These are phyloP conservation scores for Aspergillus nidulans DNA, from an alignment of 495 filamentous ascomycete species.

Conservation along the genomic window DNA sequence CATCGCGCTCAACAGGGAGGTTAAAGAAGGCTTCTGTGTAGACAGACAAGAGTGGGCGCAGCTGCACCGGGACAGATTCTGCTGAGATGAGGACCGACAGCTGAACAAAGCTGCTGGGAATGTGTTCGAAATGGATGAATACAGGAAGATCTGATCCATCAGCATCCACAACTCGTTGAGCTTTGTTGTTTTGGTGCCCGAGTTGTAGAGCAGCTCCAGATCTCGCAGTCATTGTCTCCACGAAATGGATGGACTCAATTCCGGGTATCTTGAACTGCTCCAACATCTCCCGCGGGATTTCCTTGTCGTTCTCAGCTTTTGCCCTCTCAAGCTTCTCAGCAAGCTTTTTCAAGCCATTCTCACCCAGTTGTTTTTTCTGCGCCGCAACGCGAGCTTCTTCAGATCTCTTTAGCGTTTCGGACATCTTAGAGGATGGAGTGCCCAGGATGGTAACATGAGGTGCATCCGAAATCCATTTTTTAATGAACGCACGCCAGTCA, in stretches of 20 bases:
- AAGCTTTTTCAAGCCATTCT: conserved; percentile 64
- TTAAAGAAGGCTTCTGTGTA: conserved; percentile 93
- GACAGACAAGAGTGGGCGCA: conserved; percentile 76
- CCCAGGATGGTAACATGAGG: conserved; percentile 83
- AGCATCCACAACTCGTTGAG: conserved; percentile 74
- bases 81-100: conserved; percentile 75
- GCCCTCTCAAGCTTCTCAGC: conserved; percentile 72
- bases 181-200: conserved; percentile 59
- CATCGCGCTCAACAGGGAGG: conserved; percentile 75
- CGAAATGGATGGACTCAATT: conserved; percentile 87
- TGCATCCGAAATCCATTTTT: conserved; percentile 80
- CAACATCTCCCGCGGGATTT: conserved; percentile 72
- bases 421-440: conserved; percentile 67
- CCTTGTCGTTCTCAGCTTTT: conserved; percentile 75
- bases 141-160: conserved; percentile 62
- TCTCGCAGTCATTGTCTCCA: conserved; percentile 79
- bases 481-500: conserved; percentile 78
- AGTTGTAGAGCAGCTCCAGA: conserved; percentile 73
- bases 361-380: conserved; percentile 58
- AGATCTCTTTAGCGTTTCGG: conserved; percentile 66
- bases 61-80: conserved; percentile 61
- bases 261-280: conserved; percentile 75
- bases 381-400: conserved; percentile 54
- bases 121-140: conserved; percentile 96
- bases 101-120: conserved; percentile 84